Conservation (phyloP, 179 eudicot genomes). For the Spergularia azorica region DNA sequence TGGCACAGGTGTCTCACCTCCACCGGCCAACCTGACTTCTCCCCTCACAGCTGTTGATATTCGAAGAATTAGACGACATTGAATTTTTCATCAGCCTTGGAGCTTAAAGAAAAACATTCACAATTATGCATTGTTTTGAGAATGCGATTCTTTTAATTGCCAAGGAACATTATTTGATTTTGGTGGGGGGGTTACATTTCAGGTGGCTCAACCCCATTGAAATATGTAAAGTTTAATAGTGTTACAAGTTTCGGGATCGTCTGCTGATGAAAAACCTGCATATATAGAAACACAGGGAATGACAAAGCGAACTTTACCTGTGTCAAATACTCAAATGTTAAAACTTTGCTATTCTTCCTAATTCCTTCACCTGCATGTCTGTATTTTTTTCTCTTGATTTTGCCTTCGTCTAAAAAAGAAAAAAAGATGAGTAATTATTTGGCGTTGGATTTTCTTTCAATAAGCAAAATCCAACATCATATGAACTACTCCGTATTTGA, state of each 20-base stretch:
- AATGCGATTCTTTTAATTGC: not conserved
- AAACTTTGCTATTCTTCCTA: not conserved
- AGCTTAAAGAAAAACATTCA: not conserved
- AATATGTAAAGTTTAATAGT: not conserved
- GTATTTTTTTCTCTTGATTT: no score
- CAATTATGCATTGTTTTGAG: not conserved
- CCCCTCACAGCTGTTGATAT: slow-evolving; percentile 29
- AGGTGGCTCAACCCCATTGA: not conserved
- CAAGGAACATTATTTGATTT: not conserved
- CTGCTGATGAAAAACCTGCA: not conserved
- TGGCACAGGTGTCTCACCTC: slow-evolving; percentile 62
- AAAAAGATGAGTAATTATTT: no score
- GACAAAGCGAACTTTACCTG: not conserved
- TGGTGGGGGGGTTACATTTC: not conserved
- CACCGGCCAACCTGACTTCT: slow-evolving; percentile 60
- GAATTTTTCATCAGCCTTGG: not conserved
- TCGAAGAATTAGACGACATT: no score
- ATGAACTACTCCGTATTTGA: no score
- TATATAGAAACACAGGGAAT: not conserved
- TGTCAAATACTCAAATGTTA: not conserved
- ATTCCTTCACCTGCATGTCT: no score
- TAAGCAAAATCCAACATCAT: no score
- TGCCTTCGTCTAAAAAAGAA: no score
- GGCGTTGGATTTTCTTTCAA: no score
- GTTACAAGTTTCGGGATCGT: not conserved